Percentiles rank a stretch among this genome's conserved stretches.
Conservation (phyloP, 1,284 basidiomycete genomes). For the Leccinum pallidistipes region DNA sequence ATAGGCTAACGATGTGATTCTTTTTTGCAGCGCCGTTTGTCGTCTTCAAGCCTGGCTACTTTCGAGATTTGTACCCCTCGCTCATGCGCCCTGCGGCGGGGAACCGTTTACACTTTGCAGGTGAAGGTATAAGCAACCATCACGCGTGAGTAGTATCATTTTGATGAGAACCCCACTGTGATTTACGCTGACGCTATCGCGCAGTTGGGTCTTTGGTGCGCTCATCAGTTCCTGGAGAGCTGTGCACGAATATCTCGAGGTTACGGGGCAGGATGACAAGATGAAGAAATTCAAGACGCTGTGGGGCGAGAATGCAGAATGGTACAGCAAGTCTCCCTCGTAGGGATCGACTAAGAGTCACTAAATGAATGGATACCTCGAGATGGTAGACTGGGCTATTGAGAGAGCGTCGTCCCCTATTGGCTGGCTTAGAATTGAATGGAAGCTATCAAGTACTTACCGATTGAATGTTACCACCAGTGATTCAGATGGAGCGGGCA, state of each 20-base stretch:
- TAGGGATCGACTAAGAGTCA: background rate
- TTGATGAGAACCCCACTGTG: too few species aligned
- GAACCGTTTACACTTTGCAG: background rate
- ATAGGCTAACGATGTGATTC: background rate
- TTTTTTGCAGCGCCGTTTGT: background rate
- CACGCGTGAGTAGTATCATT: background rate
- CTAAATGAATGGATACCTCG: background rate
- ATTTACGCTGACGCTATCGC: background rate
- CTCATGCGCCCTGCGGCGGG: background rate
- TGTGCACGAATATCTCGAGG: background rate
- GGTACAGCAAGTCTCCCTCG: conserved; percentile 1
- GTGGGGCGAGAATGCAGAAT: conserved; percentile 28
- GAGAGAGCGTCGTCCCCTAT: background rate
- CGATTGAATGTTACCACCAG: background rate
- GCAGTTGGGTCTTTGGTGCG: conserved; percentile 24
- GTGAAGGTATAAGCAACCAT: background rate
- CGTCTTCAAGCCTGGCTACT: background rate
- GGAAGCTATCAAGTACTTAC: background rate
- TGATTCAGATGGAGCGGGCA: too few species aligned
- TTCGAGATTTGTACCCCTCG: background rate
- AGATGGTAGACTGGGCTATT: background rate
- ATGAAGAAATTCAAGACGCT: conserved; percentile 11
- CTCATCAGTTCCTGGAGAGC: background rate
- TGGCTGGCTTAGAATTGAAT: background rate
- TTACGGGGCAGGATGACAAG: conserved; percentile 8